These are phyloP conservation scores for Nowakowskiella sp. DNA, from an alignment of 192 early-diverging fungal species.

Conservation along the genomic window DNA sequence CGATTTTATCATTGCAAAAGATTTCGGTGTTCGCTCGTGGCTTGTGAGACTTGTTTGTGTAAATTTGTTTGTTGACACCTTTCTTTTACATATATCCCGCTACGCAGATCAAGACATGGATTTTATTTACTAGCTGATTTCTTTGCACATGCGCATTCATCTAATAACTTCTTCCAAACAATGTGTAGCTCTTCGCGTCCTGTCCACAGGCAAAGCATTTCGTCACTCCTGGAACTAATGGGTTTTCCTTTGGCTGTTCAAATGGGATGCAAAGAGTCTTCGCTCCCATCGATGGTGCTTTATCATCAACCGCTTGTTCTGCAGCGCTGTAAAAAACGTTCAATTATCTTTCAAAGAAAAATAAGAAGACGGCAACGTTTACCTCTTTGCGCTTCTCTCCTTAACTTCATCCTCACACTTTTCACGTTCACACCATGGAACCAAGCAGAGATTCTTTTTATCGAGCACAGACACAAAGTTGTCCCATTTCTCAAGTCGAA, in stretches of 20 bases:
- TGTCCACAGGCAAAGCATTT: constrained; percentile 70
- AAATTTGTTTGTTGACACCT: no score
- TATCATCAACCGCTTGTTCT: constrained; percentile 79
- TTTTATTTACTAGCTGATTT: no score
- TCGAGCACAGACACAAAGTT: constrained; percentile 89
- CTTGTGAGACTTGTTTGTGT: no score
- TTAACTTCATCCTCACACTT: constrained; percentile 96
- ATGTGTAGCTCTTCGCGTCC: constrained; percentile 41
- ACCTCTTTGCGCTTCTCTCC: constrained; percentile 72
- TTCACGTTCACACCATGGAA: constrained; percentile 91
- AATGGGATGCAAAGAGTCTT: constrained; percentile 98
- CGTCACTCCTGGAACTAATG: constrained; percentile 72
- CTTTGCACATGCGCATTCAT: no score
- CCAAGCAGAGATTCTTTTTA: constrained; percentile 74
- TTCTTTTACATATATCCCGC: no score
- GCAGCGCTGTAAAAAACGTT: constrained; percentile 2
- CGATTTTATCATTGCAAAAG: no score
- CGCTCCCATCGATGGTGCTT: constrained; percentile 99
- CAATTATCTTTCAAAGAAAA: not conserved
- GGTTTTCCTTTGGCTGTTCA: constrained; percentile 78
- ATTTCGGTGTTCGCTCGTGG: no score
- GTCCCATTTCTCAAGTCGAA: constrained; percentile 80
- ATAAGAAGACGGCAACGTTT: constrained; percentile 25
- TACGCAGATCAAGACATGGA: no score
- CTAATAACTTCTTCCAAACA: constrained; percentile 52